Conservation (phyloP, 2,329 filamentous ascomycete genomes). For the Aureobasidium sp. region DNA sequence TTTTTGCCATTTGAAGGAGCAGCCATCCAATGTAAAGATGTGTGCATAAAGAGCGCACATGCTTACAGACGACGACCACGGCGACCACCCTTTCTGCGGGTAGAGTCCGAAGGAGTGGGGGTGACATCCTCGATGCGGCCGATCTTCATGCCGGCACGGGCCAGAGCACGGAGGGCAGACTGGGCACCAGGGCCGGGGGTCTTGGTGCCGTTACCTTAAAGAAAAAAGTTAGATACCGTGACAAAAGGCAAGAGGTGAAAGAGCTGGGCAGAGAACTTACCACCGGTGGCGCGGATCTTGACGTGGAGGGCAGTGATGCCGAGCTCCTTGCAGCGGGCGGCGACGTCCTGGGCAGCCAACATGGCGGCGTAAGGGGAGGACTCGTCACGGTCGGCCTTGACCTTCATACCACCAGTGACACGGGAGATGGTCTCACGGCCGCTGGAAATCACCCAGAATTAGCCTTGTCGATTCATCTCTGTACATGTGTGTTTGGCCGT, state of each 20-base stretch:
- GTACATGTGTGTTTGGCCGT: background rate
- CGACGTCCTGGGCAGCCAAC: constrained; percentile 95
- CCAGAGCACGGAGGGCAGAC: constrained; percentile 96
- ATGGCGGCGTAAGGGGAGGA: constrained; percentile 99
- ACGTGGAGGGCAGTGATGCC: constrained; percentile 96
- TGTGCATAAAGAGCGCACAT: too few relatives aligned
- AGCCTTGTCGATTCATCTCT: constrained; percentile 38
- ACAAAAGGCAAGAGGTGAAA: background rate
- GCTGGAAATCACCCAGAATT: constrained; percentile 66
- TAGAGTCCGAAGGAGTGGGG: constrained; percentile 97
- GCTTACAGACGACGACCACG: constrained; percentile 99
- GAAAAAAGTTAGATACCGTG: constrained; percentile 2
- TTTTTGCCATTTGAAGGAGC: too few relatives aligned
- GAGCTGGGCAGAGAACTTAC: constrained; percentile 53
- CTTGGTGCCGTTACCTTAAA: constrained; percentile 95
- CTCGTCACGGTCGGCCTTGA: constrained; percentile 99
- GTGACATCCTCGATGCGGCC: constrained; percentile 99
- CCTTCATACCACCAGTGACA: constrained; percentile 99
- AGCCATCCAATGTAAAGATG: too few relatives aligned
- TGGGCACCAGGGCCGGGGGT: constrained; percentile 98
- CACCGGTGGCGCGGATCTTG: constrained; percentile 99
- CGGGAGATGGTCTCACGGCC: constrained; percentile 99
- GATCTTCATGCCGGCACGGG: constrained; percentile 99
- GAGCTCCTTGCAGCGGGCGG: constrained; percentile 79
- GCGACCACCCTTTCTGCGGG: constrained; percentile 99